Evolutionary conservation across 2,329 filamentous ascomycete species (phyloP).

Genomic region (Passalora sequoiae): DNA sequence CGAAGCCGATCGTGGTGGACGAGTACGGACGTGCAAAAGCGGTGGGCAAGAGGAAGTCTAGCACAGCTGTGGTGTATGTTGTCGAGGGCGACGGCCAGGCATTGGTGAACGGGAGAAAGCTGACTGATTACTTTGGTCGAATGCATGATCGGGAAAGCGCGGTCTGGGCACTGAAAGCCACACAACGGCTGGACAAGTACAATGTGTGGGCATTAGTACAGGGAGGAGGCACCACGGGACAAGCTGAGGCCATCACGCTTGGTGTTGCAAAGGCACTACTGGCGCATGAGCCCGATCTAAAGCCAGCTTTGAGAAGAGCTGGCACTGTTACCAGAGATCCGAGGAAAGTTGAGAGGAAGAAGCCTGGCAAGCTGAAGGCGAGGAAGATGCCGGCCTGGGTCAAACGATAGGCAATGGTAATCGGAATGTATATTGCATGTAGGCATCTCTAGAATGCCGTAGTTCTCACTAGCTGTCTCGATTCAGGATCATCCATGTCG

Average conservation of each 20-base stretch:
- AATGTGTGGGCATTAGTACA: constrained; percentile 83
- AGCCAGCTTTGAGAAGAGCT: constrained; percentile 79
- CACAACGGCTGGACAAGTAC: constrained; percentile 85
- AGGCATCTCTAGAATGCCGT: no score
- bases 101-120: constrained; percentile 80
- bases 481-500: no score
- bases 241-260: constrained; percentile 89
- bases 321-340: constrained; percentile 88
- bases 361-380: constrained; percentile 90
- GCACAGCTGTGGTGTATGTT: constrained; percentile 75
- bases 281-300: constrained; percentile 87
- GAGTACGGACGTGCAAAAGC: constrained; percentile 71
- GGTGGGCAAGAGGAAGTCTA: constrained; percentile 81
- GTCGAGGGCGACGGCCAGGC: constrained; percentile 92
- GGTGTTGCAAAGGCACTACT: constrained; percentile 82
- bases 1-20: constrained; percentile 64
- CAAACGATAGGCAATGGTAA: constrained; percentile 65
- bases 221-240: constrained; percentile 88
- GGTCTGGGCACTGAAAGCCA: constrained; percentile 81
- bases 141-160: constrained; percentile 93
- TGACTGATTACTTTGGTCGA: constrained; percentile 75
- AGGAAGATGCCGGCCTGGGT: constrained; percentile 98
- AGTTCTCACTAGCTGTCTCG: no score
- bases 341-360: constrained; percentile 94
- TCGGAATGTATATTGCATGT: no score